A percentile compares a stretch with the other conserved stretches of the same genome.
phyloP scores from a whole-genome alignment of 352 stramenopile species.

The Phytophthora colocasiae region DNA sequence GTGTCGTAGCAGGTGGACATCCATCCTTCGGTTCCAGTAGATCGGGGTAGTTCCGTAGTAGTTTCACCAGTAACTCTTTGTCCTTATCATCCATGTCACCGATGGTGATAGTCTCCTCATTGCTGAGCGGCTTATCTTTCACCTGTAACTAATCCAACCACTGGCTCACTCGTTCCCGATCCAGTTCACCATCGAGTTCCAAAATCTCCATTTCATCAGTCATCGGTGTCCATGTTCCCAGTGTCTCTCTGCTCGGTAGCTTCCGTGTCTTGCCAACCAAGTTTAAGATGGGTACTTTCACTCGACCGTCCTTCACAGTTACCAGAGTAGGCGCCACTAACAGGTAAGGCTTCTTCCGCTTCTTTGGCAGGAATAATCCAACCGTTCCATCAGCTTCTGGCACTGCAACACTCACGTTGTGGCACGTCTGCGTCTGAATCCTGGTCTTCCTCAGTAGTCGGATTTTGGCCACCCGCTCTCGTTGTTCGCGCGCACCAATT shows the following conservation, averaged over 20 bases:
- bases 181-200: neutral
- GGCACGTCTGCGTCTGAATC: neutral
- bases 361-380: neutral
- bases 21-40: neutral
- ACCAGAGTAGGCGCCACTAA: neutral
- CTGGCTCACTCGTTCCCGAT: neutral
- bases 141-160: neutral
- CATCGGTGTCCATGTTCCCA: neutral
- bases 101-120: neutral
- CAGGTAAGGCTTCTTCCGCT: neutral
- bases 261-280: neutral
- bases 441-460: neutral
- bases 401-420: neutral
- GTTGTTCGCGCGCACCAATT: neutral
- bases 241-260: neutral
- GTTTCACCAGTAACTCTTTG: neutral
- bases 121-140: neutral
- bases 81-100: neutral
- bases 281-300: constrained; percentile 1
- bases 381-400: neutral
- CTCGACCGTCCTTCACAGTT: neutral
- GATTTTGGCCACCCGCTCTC: neutral
- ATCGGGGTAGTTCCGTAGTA: neutral
- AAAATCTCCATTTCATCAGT: neutral
- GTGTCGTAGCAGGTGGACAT: neutral